Evolutionary conservation across 306 rosid genomes (phyloP).

Genomic region (Adenanthera pavonina): DNA sequence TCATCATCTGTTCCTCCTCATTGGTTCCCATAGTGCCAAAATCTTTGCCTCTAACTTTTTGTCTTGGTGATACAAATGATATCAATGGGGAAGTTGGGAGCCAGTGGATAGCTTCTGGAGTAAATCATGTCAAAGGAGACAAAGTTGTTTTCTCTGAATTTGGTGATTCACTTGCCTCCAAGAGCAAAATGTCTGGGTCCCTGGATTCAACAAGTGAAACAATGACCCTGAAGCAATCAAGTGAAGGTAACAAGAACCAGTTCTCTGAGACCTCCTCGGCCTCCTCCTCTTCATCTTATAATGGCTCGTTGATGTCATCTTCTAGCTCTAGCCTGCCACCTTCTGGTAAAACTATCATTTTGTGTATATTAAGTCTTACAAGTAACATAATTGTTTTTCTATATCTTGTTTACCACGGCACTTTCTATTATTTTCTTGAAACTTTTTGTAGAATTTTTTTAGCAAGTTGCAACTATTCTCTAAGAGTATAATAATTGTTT

Average conservation of each 20-base stretch:
- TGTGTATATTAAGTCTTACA: conserved; percentile 30
- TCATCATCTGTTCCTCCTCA: conserved; percentile 42
- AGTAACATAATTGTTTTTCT: conserved; percentile 13
- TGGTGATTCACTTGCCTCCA: conserved; percentile 47
- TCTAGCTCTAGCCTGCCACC: conserved; percentile 48
- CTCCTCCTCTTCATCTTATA: conserved; percentile 35
- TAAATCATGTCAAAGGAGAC: conserved; percentile 47
- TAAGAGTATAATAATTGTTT: neutral
- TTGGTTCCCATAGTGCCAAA: conserved; percentile 51
- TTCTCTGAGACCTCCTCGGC: conserved; percentile 41
- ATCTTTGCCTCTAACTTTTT: conserved; percentile 37
- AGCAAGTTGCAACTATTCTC: conserved; percentile 1
- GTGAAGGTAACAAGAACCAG: conserved; percentile 41
- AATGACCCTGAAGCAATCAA: conserved; percentile 38
- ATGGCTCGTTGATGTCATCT: conserved; percentile 48
- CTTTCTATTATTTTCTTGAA: conserved; percentile 21
- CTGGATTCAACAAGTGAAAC: conserved; percentile 32
- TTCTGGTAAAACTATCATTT: conserved; percentile 38
- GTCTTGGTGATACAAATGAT: conserved; percentile 37
- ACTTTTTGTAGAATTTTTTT: conserved; percentile 1
- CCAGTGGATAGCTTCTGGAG: conserved; percentile 43
- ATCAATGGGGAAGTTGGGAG: conserved; percentile 48
- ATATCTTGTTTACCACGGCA: conserved; percentile 1
- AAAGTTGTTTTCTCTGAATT: no score
- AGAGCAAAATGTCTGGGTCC: conserved; percentile 42